Evolutionary conservation across 768 basidiomycete genomes (phyloP), one percentile per base, ranked within the genome.

Genomic region (Trametes villosa): DNA sequence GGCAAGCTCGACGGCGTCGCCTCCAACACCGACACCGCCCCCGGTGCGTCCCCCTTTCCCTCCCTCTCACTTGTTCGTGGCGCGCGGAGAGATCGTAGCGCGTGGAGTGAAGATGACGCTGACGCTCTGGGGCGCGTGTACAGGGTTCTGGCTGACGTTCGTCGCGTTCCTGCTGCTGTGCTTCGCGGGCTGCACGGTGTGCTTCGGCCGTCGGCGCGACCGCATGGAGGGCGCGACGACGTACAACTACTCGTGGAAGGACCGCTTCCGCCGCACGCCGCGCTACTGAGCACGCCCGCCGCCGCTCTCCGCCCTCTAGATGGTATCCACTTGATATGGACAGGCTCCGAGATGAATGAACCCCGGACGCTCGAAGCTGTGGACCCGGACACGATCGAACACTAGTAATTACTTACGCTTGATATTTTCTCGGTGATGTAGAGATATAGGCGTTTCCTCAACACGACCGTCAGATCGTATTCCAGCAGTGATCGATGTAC

Each of bases 131-230:
- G 30, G 4, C 20, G 17, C 4, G 20, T 27, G 31, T 20, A 47
- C 61, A 88, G 89, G 82, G 9, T 91, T 91, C 72, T 92, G 90
- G 90, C 70, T 92, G 71, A 90, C 88, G 1, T 84, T 92, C 66
- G 83, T 80, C 20, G 72, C 85, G 13, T 75, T 92, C 69, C 74
- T 91, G 64, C 80, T 91, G 4, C 80, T 87, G 31, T 72, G 85
- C 41, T 69, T 90, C 56, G 87, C 83, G 18, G 87, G 87, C 53
- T 83, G 83, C 77, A 86, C 86, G 3, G 85, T 90, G 36, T 88
- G 86, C 77, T 84, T 88, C 63, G 88, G 87, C 12, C 83, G 87
- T 38, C 78, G 86, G 17, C 81, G 77, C 57, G 77, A 80, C 58
- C 80, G 87, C 63, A 77, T 81, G 76, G 69, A 81, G 0, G 76